Evolutionary conservation across 192 early-diverging fungal species (phyloP), one percentile per base, ranked within the genome.

Genomic region (Rhizophagus prolifer): DNA sequence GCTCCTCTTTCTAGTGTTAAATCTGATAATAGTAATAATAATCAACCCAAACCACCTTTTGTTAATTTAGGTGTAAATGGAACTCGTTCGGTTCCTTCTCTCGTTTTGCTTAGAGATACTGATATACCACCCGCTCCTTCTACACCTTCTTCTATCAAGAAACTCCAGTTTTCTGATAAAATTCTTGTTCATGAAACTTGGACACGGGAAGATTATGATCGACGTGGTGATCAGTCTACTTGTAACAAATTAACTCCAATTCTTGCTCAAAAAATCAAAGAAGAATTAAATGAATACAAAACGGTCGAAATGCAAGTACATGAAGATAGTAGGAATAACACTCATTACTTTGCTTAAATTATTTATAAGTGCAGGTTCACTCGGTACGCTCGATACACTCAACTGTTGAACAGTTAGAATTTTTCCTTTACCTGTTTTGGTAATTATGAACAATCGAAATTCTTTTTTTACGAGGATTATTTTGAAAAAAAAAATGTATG

Each of bases 281-380:
- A 95, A 80, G 97, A 99, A 80, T 82, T 99, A 69, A 99, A 99
- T 84, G 89, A 94, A 69, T 99, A 91, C 86, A 99, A 99, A 85
- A 86, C 92, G 65, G 85, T 86, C 46, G 96, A 98, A 79, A 97
- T 99, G 96, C 81, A 85, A 23, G 92, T 98, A 16, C 96, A 96
- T 78, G 87, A 90, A 68, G 91, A 95, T 23, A 92, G 92, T 68
- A 86, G 85, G 12, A 71, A 83, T 30, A 88, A 91, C 76, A 94
- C 93, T 19, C 91, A 92, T 65, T 92, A 92, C 77, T 92, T 93
- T 76, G 80, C 83, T 54, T 93, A 82, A 54, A 54, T 19, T 19
- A 54, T 54, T 21, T 54, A 21, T 5, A 19, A 19, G 14, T 54
- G 14, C 47, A 54, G 16, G 16, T 5, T 21, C 4, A 54, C 4